Conservation (phyloP, 2,329 filamentous ascomycete genomes). For the Talaromyces sp. region DNA sequence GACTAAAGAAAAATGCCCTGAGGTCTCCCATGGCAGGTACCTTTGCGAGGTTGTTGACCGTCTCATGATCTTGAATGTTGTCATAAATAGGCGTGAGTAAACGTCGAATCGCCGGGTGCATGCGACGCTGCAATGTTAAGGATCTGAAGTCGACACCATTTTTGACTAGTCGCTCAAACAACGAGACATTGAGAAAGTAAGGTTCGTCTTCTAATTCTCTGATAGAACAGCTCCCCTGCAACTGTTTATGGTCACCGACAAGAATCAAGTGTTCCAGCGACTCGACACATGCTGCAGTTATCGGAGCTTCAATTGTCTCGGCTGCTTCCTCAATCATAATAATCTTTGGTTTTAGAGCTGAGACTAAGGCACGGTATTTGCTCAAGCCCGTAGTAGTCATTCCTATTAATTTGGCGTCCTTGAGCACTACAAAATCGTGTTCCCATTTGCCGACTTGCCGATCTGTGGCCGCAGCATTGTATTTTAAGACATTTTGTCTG, state of each 20-base stretch:
- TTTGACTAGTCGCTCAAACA: conserved; percentile 75
- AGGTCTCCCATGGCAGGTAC: conserved; percentile 62
- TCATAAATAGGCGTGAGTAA: conserved; percentile 62
- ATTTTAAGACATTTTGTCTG: conserved; percentile 49
- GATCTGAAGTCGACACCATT: conserved; percentile 62
- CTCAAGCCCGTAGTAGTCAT: conserved; percentile 77
- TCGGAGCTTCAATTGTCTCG: conserved; percentile 61
- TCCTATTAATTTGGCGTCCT: conserved; percentile 58
- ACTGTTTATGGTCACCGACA: conserved; percentile 77
- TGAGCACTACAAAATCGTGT: conserved; percentile 58
- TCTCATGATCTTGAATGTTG: conserved; percentile 56
- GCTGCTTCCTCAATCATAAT: conserved; percentile 78
- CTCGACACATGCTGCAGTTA: conserved; percentile 59
- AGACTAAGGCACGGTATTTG: conserved; percentile 71
- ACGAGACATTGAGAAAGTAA: conserved; percentile 67
- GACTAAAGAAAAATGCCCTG: conserved; percentile 62
- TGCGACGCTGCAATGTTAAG: conserved; percentile 66
- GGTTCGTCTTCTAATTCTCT: conserved; percentile 57
- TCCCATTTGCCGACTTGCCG: conserved; percentile 59
- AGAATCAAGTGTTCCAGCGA: conserved; percentile 63
- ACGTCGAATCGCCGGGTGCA: conserved; percentile 66
- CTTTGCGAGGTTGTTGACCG: conserved; percentile 52
- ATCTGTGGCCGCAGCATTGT: conserved; percentile 50
- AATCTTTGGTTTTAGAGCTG: conserved; percentile 62
- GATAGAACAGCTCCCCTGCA: conserved; percentile 65